A percentile compares a stretch with the other conserved stretches of the same genome.
These are phyloP conservation scores for Silene noctiflora DNA, from an alignment of 179 eudicot species.

Conservation along the genomic window DNA sequence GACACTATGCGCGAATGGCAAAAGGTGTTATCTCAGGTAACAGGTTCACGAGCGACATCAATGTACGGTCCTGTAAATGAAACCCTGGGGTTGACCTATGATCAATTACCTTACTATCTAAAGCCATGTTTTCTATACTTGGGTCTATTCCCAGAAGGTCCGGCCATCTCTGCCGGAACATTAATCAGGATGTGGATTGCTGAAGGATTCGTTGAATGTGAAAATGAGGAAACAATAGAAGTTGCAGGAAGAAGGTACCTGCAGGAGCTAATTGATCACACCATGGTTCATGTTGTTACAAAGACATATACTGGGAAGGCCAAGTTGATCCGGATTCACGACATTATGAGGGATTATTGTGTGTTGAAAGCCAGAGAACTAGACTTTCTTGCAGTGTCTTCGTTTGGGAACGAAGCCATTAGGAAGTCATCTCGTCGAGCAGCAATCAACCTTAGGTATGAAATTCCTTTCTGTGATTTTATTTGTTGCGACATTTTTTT, in stretches of 20 bases:
- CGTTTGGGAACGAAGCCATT: neutral
- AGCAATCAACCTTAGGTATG: slow-evolving; percentile 19
- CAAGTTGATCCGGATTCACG: slow-evolving; percentile 25
- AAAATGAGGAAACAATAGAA: slow-evolving; percentile 2
- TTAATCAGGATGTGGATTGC: slow-evolving; percentile 33
- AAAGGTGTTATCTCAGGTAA: slow-evolving; percentile 21
- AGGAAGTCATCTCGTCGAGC: slow-evolving; percentile 23
- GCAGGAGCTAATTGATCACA: slow-evolving; percentile 23
- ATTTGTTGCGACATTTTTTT: neutral
- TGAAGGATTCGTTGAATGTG: slow-evolving; percentile 23
- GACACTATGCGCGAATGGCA: slow-evolving; percentile 25
- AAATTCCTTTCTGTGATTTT: neutral
- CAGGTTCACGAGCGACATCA: neutral
- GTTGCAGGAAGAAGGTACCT: slow-evolving; percentile 21
- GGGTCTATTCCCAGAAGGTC: slow-evolving; percentile 26
- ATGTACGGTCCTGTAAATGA: slow-evolving; percentile 20
- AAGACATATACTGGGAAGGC: slow-evolving; percentile 19
- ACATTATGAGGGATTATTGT: slow-evolving; percentile 34
- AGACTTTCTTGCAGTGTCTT: slow-evolving; percentile 19
- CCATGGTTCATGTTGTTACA: slow-evolving; percentile 30
- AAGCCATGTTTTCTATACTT: slow-evolving; percentile 36
- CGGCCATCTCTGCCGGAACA: slow-evolving; percentile 10
- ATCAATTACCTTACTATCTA: slow-evolving; percentile 24
- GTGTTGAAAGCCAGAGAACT: slow-evolving; percentile 23
- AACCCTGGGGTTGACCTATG: slow-evolving; percentile 26